Percentiles rank a stretch among this genome's conserved stretches.
Evolutionary conservation across 441 rosid species (phyloP).

Genomic region (Gossypium gossypioides): DNA sequence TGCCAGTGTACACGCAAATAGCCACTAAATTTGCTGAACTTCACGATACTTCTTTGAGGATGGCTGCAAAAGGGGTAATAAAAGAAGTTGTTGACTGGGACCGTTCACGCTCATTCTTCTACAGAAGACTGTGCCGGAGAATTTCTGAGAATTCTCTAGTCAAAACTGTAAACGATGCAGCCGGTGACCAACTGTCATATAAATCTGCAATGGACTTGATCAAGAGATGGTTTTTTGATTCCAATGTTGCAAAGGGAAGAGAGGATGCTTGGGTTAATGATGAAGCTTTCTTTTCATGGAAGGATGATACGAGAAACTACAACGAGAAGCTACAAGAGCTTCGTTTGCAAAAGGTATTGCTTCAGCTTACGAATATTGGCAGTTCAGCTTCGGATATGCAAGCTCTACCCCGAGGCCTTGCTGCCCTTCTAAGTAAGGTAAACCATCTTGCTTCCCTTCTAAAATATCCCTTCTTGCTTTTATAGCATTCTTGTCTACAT

Average conservation of each 20-base stretch:
- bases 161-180: slow-evolving; percentile 57
- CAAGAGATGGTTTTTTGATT: slow-evolving; percentile 68
- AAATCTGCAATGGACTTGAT: slow-evolving; percentile 55
- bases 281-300: slow-evolving; percentile 83
- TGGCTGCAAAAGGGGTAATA: slow-evolving; percentile 95
- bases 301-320: slow-evolving; percentile 47
- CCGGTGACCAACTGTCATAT: slow-evolving; percentile 56
- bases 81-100: slow-evolving; percentile 84
- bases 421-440: slow-evolving; percentile 86
- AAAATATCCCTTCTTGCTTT: slow-evolving; percentile 4
- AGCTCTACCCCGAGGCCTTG: slow-evolving; percentile 86
- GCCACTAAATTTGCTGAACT: slow-evolving; percentile 95
- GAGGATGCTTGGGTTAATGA: slow-evolving; percentile 72
- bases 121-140: slow-evolving; percentile 62
- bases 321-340: slow-evolving; percentile 63
- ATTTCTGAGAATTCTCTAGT: slow-evolving; percentile 60
- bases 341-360: slow-evolving; percentile 66
- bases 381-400: slow-evolving; percentile 56
- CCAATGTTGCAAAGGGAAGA: slow-evolving; percentile 41
- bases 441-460: slow-evolving; percentile 4
- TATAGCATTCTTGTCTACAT: slow-evolving; percentile 5
- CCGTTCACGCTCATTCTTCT: slow-evolving; percentile 60
- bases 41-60: slow-evolving; percentile 83
- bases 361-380: slow-evolving; percentile 57
- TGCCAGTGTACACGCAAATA: slow-evolving; percentile 79